Evolutionary conservation across 176 grass and related monocot species (phyloP), one percentile per base, ranked within the genome.

Genomic region (Triticum timopheevii): DNA sequence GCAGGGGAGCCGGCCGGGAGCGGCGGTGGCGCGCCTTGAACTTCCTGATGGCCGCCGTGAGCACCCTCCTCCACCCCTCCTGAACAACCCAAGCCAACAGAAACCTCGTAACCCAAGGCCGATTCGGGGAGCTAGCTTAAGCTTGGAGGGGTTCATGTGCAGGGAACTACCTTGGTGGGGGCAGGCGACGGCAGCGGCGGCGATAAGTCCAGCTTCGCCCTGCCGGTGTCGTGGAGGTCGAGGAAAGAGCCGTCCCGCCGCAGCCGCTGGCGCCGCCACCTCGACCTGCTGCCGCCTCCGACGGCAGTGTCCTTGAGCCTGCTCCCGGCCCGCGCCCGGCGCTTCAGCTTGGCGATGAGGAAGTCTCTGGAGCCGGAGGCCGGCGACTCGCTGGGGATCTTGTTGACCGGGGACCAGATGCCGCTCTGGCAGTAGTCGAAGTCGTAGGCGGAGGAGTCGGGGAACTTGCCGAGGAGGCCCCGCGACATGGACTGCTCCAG

Each of bases 401-500:
- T 91, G 89, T 80, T 74, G 59, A 99, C 80, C 13, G 94, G 97
- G 3, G 97, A 99, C 97, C 97, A 99, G 65, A 99, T 99, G 78
- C 91, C 50, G 87, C 97, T 99, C 85, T 99, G 94, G 16, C 92
- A 80, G 90, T 99, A 99, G 90, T 99, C 94, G 87, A 99, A 99
- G 89, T 77, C 97, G 72, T 90, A 93, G 19, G 94, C 88, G 40
- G 97, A 91, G 8, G 85, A 13, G 82, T 99, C 97, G 0, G 97
- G 90, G 83, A 99, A 99, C 82, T 90, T 96, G 77, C 88, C 87
- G 82, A 99, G 92, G 66, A 99, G 97, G 22, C 73, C 87, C 34
- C 84, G 90, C 45, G 94, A 86, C 97, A 99, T 96, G 84, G 84
- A 70, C 17, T 89, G 87, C 71, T 91, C 82, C 65, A 99, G 87